Base-by-base conservation (phyloP, 257 asterid genomes). In the Gynochthodes officinalis region DNA sequence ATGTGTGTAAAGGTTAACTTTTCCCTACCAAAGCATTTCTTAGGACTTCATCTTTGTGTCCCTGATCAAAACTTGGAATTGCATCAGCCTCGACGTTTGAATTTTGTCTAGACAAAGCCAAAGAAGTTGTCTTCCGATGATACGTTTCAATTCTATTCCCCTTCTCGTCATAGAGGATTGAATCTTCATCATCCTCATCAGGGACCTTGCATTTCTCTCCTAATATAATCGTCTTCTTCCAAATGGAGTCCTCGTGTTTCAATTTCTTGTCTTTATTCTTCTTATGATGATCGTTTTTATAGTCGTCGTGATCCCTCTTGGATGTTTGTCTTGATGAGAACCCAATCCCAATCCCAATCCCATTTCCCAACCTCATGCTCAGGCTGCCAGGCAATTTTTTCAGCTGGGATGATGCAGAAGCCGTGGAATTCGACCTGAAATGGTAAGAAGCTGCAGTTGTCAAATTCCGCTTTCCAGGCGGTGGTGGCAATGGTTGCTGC, bases 121-220 rank as follows among this genome's bases (percentile, higher is more conserved):
- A 8, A 14, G 73, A 69, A 5, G 57, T 74, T 61, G 54, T 66
- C 70, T 74, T 88, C 0, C 84, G 92, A 40, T 86, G 97, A 72
- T 86, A 89, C 7, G 97, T 48, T 0, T 86, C 53, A 30, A 93
- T 82, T 44, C 82, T 80, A 25, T 86, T 86, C 2, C 97, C 96
- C 40, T 89, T 82, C 54, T 88, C 96, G 68, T 93, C 98, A 55
- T 82, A 86, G 55, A 89, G 52, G 50, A 89, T 68, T 14, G 76
- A 46, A 16, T 81, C 68, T 18, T 63, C 86, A 2, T 85, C 87
- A 33, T 84, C 86, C 1, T 84, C 90, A 19, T 86, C 90, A 0
- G 94, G 92, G 11, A 91, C 89, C 82, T 79, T 86, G 80, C 96
- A 89, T 73, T 86, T 86, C 75, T 93, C 98, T 11, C 98, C 98